Conservation (phyloP, 2,329 filamentous ascomycete genomes). For the Xylariales sp. region DNA sequence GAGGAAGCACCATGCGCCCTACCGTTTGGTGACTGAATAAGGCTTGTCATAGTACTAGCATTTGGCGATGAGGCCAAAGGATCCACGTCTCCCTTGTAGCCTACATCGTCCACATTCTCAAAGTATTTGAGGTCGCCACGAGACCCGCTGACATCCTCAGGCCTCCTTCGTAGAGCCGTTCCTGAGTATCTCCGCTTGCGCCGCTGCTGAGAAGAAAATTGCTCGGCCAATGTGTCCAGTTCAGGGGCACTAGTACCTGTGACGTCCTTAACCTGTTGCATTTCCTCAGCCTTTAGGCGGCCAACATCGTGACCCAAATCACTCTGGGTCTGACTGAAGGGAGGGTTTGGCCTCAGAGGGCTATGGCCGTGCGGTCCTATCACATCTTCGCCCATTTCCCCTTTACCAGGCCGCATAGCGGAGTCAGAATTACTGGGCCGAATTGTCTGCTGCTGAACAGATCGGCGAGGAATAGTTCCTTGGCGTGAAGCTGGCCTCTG, state of each 20-base stretch:
- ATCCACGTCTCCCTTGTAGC: constrained; percentile 68
- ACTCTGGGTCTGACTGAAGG: constrained; percentile 27
- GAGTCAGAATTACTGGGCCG: constrained; percentile 40
- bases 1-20: not conserved
- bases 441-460: constrained; percentile 37
- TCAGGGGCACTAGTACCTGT: constrained; percentile 63
- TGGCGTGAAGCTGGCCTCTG: constrained; percentile 59
- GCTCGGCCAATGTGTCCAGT: constrained; percentile 47
- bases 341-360: constrained; percentile 19
- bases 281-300: constrained; percentile 29
- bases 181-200: constrained; percentile 78
- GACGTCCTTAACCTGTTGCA: constrained; percentile 45
- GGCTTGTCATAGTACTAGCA: not conserved
- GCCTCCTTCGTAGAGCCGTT: constrained; percentile 71
- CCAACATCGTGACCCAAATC: constrained; percentile 26
- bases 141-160: constrained; percentile 64
- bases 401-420: constrained; percentile 11
- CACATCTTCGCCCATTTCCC: not conserved
- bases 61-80: constrained; percentile 30
- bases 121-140: constrained; percentile 83
- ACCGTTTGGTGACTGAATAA: constrained; percentile 9
- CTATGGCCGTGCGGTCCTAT: constrained; percentile 13
- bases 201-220: constrained; percentile 35
- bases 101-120: constrained; percentile 82
- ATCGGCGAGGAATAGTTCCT: constrained; percentile 55